These are phyloP conservation scores for Thelephora terrestris DNA, from an alignment of 1,284 basidiomycete genomes.

Conservation along the genomic window DNA sequence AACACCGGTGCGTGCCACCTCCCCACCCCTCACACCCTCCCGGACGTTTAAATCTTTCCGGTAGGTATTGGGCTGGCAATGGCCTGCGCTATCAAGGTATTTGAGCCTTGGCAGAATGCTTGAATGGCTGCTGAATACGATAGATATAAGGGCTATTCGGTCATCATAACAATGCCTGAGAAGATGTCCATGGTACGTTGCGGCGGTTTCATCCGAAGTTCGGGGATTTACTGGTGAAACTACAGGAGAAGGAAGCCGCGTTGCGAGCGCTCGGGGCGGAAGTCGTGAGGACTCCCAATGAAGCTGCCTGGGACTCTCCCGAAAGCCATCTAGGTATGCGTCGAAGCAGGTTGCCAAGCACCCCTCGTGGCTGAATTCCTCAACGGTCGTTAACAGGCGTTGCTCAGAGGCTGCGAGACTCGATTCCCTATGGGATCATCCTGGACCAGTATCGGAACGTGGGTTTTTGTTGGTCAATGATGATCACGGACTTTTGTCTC, in stretches of 20 bases:
- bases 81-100: constrained; percentile 85
- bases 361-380: constrained; percentile 75
- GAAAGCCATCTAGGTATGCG: constrained; percentile 84
- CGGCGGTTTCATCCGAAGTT: not conserved
- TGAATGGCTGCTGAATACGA: constrained; percentile 63
- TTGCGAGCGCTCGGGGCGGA: constrained; percentile 88
- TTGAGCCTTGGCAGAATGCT: constrained; percentile 1
- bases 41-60: constrained; percentile 2
- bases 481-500: constrained; percentile 5
- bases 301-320: constrained; percentile 76
- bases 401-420: constrained; percentile 65
- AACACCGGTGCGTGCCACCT: constrained; percentile 68
- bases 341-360: constrained; percentile 17
- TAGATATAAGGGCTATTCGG: constrained; percentile 73
- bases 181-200: constrained; percentile 81
- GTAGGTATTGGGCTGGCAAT: constrained; percentile 86
- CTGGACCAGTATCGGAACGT: constrained; percentile 86
- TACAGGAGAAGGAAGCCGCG: constrained; percentile 86
- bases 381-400: constrained; percentile 65
- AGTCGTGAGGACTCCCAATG: constrained; percentile 91
- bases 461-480: constrained; percentile 14
- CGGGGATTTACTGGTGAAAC: constrained; percentile 1
- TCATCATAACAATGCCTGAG: constrained; percentile 92
- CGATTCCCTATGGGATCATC: constrained; percentile 83
- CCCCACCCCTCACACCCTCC: not conserved